Evolutionary conservation across 164 flowering plant species (phyloP).

Genomic region (Dillenia suffruticosa): DNA sequence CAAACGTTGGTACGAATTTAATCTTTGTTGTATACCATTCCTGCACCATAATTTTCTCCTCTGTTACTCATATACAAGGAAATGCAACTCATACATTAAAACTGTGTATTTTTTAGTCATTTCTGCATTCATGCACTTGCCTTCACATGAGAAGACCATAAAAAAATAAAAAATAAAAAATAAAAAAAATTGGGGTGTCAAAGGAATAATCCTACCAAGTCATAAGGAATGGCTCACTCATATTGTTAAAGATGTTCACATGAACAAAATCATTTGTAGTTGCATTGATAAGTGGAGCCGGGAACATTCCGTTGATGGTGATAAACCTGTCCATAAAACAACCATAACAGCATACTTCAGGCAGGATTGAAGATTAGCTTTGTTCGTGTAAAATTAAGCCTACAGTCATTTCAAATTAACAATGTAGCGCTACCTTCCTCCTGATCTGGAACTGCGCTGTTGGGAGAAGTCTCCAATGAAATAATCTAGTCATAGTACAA

Average conservation of each 20-base stretch:
- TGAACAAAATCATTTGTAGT: conserved; percentile 54
- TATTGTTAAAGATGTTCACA: conserved; percentile 55
- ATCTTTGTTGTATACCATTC: conserved; percentile 73
- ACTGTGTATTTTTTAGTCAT: no score
- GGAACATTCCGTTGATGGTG: conserved; percentile 63
- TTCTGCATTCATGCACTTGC: no score
- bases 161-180: neutral
- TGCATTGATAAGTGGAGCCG: conserved; percentile 64
- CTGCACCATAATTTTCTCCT: conserved; percentile 19
- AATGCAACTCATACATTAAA: no score
- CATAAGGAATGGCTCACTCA: conserved; percentile 60
- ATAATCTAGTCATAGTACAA: conserved; percentile 58
- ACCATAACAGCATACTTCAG: no score
- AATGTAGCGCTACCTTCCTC: conserved; percentile 20
- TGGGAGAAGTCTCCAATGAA: conserved; percentile 21
- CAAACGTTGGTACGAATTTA: conserved; percentile 86
- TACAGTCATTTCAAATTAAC: neutral
- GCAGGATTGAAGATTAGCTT: no score
- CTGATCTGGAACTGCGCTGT: conserved; percentile 26
- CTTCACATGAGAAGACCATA: no score
- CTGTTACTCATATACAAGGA: no score
- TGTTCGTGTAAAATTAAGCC: neutral
- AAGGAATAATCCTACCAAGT: conserved; percentile 42
- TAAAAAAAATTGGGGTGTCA: no score
- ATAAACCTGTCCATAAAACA: conserved; percentile 42